Base-by-base conservation (phyloP, 108 stramenopile genomes). In the Cyclotella distinguenda region DNA sequence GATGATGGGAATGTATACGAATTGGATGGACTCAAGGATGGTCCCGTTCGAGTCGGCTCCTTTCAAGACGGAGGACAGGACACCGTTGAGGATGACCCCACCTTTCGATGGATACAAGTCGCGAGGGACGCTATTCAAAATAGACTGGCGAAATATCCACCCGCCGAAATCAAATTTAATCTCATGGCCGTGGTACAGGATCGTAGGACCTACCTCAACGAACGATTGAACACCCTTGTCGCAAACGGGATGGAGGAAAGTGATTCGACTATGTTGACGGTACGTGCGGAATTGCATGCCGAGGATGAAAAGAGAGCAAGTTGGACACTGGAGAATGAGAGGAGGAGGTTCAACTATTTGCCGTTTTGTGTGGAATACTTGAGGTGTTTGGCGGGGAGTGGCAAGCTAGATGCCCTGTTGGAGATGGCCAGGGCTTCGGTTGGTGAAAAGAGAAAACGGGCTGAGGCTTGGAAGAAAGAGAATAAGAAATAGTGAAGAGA, bases 1-100 rank as follows among this genome's bases (percentile, higher is more conserved):
- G 53, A 51, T 2, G 70, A 82, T 52, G 86, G 84, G 18, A 79
- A 51, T 27, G 92, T 98, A 0, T 96, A 95, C 62, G 97, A 98
- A 78, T 80, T 98, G 55, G 97, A 98, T 73, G 97, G 97, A 21
- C 77, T 98, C 18, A 84, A 94, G 68, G 42, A 58, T 0, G 97
- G 96, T 30, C 97, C 97, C 3, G 78, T 97, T 7, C 40, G 73
- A n/a, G 82, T 96, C 4, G 96, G 94, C 2, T 50, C 46, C 32
- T 60, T n/a, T n/a, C n/a, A n/a, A n/a, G n/a, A n/a, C n/a, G n/a
- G n/a, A n/a, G n/a, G n/a, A n/a, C n/a, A n/a, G n/a, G n/a, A 52
- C 66, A 46, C 30, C 6, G 50, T 13, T 30, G 57, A 54, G 3
- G 55, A 72, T 19, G 60, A 53, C 10, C 70, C 45, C 38, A 52